Evolutionary conservation across 2,329 filamentous ascomycete species (phyloP).

Genomic region (Colletotrichum echinochloae): DNA sequence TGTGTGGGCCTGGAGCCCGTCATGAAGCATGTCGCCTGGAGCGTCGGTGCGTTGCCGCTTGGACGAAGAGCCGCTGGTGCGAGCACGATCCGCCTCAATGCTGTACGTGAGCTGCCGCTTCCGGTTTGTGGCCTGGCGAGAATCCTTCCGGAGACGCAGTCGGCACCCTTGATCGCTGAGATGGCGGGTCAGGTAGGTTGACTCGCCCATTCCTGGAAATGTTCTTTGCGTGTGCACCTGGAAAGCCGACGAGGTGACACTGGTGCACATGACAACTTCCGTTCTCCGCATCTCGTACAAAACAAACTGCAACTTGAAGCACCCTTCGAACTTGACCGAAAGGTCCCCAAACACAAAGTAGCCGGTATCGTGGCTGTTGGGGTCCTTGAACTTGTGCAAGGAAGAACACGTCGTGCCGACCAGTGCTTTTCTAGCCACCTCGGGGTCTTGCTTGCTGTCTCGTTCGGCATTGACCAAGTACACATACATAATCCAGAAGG

Average conservation of each 20-base stretch:
- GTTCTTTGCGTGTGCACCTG: constrained; percentile 74
- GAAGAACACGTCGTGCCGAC: constrained; percentile 83
- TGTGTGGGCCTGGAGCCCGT: background rate
- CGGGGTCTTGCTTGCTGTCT: constrained; percentile 45
- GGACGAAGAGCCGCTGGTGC: background rate
- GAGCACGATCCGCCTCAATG: constrained; percentile 3
- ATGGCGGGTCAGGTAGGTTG: constrained; percentile 81
- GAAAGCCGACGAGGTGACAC: constrained; percentile 74
- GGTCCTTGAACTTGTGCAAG: constrained; percentile 83
- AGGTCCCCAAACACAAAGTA: constrained; percentile 95
- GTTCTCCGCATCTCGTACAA: constrained; percentile 69
- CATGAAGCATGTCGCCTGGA: background rate
- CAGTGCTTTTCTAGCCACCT: constrained; percentile 62
- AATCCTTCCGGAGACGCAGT: constrained; percentile 85
- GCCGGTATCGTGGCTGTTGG: constrained; percentile 80
- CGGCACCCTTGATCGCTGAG: constrained; percentile 91
- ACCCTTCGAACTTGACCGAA: constrained; percentile 80
- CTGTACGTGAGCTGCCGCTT: constrained; percentile 47
- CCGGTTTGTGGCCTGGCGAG: constrained; percentile 66
- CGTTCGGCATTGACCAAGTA: constrained; percentile 56
- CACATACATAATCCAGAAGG: constrained; percentile 63
- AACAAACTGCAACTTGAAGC: constrained; percentile 79
- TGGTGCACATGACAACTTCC: constrained; percentile 45
- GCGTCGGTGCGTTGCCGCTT: background rate
- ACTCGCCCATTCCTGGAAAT: constrained; percentile 84